Base-by-base conservation (phyloP, 306 rosid species). In the Oxytropis ochrocephala region DNA sequence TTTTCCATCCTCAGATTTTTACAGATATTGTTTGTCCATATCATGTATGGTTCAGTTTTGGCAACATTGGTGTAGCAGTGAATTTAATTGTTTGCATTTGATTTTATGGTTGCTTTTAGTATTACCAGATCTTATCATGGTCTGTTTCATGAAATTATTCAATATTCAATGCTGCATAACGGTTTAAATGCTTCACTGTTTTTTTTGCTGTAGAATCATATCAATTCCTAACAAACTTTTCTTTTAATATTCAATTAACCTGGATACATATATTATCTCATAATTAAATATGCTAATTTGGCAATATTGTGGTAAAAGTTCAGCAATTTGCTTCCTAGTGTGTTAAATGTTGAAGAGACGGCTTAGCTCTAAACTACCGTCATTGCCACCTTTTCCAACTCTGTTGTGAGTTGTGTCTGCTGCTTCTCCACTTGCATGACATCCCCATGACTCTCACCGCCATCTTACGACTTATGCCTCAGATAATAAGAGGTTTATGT, bases 301-400 rank as follows among this genome's bases (percentile, higher is more conserved):
- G 79, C 36, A 53, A 29, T 52, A 41, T 51, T n/a, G 43, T 27
- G 44, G 57, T 53, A 63, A 1, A 64, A 74, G 49, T 32, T 54
- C 48, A 39, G 14, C 38, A 30, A 18, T 52, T 62, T 52, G 38
- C 49, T 64, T 64, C 30, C 42, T 44, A 14, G 11, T 42, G 65
- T 30, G 38, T 33, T 53, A 63, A 73, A 50, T 35, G 46, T 73
- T 62, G 18, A 73, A 62, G 44, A 61, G 17, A 50, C 39, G 6
- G 54, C 35, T 53, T 51, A 29, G 17, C 10, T 11, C 11, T 56
- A 35, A 30, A 13, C 30, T 2, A 24, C 38, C 8, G 24, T 48
- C 54, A 16, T 49, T 17, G 5, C 11, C 29, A 49, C 29, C 16
- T 51, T 51, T 54, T 54, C n/a, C 60, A 24, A 54, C 60, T 54